Percentiles rank a stretch among this genome's conserved stretches.
These are phyloP conservation scores for Chaetomiaceae sp. DNA, from an alignment of 2,329 filamentous ascomycete genomes.

Conservation along the genomic window DNA sequence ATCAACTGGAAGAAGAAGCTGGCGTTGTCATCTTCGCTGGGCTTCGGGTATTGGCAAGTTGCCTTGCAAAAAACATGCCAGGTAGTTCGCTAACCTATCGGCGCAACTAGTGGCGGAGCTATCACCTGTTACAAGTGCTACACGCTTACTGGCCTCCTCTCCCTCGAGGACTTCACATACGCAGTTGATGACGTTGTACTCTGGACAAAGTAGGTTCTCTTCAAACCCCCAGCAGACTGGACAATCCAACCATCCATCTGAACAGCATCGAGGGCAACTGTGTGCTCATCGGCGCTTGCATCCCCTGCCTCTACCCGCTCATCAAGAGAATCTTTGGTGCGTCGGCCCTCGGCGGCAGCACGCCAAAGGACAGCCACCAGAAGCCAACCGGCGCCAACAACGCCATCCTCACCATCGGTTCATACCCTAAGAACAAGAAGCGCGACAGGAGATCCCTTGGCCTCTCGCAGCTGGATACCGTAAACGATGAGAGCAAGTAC, in stretches of 20 bases:
- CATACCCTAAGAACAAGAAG: constrained; percentile 13
- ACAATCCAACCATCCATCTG: neutral
- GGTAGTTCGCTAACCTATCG: neutral
- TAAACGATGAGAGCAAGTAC: constrained; percentile 17
- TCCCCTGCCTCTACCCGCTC: constrained; percentile 27
- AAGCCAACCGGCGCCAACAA: neutral
- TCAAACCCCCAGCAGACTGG: neutral
- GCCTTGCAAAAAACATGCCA: neutral
- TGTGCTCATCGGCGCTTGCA: constrained; percentile 28
- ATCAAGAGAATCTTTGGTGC: constrained; percentile 22
- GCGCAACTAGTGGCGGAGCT: constrained; percentile 27
- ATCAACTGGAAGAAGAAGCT: constrained; percentile 40
- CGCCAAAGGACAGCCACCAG: neutral
- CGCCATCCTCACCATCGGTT: constrained; percentile 20
- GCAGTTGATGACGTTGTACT: constrained; percentile 40
- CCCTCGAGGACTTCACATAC: constrained; percentile 31
- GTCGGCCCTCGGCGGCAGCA: constrained; percentile 12
- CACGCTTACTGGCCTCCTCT: constrained; percentile 26
- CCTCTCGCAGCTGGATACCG: constrained; percentile 15
- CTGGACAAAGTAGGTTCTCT: constrained; percentile 40
- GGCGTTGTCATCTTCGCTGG: constrained; percentile 35
- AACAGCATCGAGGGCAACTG: constrained; percentile 27
- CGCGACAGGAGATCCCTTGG: neutral
- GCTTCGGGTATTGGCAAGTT: constrained; percentile 37
- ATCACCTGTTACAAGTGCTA: constrained; percentile 34